Base-by-base conservation (phyloP, 2,329 filamentous ascomycete genomes). In the Hypoxylon sp. region DNA sequence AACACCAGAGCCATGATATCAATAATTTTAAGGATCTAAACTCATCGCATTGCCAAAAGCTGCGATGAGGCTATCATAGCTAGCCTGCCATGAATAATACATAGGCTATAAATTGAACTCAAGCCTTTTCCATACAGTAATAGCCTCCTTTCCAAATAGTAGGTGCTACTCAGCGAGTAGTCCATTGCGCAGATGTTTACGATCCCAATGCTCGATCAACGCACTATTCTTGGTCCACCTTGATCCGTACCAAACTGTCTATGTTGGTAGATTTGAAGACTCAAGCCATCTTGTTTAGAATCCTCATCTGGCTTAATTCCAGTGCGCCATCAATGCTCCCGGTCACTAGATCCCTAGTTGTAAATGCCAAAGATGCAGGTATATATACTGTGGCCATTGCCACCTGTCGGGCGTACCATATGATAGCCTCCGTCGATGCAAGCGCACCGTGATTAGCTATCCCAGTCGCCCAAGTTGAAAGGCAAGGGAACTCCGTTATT, bases 241-340 rank as follows among this genome's bases (percentile, higher is more conserved):
- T 3, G n/a, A 32, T 30, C 41, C 41, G 43, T 53, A 17, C 32
- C 13, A 23, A 43, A 23, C 48, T 45, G 45, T 17, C 38, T 38
- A 6, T 3, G 13, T 38, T 38, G 48, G n/a, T 34, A 52, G 30
- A 34, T 52, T 36, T 30, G 23, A 34, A 41, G 11, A 14, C 14
- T 38, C n/a, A 48, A 63, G 43, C 59, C 36, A 43, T 48, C 49
- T 28, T 32, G 13, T 23, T 28, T n/a, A 32, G 32, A 46, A 30
- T 13, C 34, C 51, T 58, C 45, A 45, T 17, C 38, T 34, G 10
- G 30, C 48, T 55, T 5, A 52, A 59, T 50, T 49, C 41, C 61
- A 64, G 59, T 61, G 50, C 52, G 34, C 51, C 67, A 34, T 67
- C 25, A 7, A 64, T 61, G 63, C 55, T 67, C 34, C 43, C 34